Base-by-base conservation (phyloP, 345 rosid species). In the Aquilaria sinensis region DNA sequence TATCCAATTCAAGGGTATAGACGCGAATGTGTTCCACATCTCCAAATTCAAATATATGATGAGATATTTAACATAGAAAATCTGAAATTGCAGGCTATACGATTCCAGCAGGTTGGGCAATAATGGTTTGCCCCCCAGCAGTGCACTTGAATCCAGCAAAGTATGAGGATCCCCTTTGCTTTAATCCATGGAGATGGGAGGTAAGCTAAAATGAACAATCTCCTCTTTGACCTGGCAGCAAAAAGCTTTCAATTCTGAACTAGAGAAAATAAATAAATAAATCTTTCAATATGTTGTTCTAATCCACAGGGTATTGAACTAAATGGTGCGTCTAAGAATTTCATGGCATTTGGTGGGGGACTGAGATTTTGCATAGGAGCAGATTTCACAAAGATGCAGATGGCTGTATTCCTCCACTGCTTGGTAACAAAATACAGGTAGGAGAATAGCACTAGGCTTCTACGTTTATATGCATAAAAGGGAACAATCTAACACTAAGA, bases 321-420 rank as follows among this genome's bases (percentile, higher is more conserved):
- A 68, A 81, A 62, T 68, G 77, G 80, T 5, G 92, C 88, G 61
- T 70, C 97, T 12, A 94, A 86, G 74, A 68, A 76, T 51, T 94
- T 92, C 81, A 87, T 92, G 96, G 96, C 91, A 43, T 92, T 92
- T 68, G 98, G 96, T 15, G 98, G 97, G 14, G 99, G 99, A 56
- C 79, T 94, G 99, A 85, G 99, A 75, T 82, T 94, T 66, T 94
- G 99, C 58, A 92, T 94, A 8, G 98, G 98, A 63, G 75, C 93
- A 45, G 98, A 89, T 62, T 92, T 92, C 74, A 79, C 99, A 13
- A 94, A 85, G 72, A 72, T 85, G 66, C 96, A 92, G 79, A 82
- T 83, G 85, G 98, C 93, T 1, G 81, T 84, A 30, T 89, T 89
- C 70, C 80, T 92, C 62, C 98, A 89, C 65, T 78, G 87, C 81